Conservation (phyloP, 331 rosid species). For the Prunus yedoensis region DNA sequence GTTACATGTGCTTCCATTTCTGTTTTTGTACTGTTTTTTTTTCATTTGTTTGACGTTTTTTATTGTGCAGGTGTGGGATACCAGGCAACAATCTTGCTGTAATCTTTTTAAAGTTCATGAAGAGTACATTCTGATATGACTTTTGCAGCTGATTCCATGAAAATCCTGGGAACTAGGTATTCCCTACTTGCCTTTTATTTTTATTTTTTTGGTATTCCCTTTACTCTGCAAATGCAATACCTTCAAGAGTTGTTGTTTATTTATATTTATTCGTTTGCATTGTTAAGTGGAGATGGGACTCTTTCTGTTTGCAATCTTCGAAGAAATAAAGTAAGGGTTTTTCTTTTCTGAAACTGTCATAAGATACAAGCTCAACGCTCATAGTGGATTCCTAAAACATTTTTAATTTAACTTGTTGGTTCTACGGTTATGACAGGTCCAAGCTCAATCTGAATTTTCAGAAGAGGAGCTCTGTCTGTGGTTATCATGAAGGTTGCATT, state of each 20-base stretch:
- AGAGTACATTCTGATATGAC: slow-evolving; percentile 79
- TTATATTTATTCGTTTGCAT: slow-evolving; percentile 12
- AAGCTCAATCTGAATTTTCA: slow-evolving; percentile 83
- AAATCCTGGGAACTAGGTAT: slow-evolving; percentile 83
- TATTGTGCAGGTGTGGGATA: slow-evolving; percentile 75
- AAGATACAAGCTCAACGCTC: not conserved
- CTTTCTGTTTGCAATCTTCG: slow-evolving; percentile 91
- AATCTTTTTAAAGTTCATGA: slow-evolving; percentile 63
- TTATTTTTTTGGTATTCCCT: not conserved
- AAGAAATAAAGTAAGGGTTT: slow-evolving; percentile 62
- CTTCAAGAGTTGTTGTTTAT: not conserved
- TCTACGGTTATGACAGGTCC: slow-evolving; percentile 52
- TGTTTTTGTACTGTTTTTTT: not conserved
- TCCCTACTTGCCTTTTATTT: not conserved
- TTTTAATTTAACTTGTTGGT: slow-evolving; percentile 6
- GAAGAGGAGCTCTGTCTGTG: slow-evolving; percentile 88
- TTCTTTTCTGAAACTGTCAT: not conserved
- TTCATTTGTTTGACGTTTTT: not conserved
- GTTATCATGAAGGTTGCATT: slow-evolving; percentile 81
- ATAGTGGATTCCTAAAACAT: not conserved
- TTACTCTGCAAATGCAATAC: not conserved
- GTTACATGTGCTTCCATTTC: not conserved
- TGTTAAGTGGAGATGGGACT: slow-evolving; percentile 87
- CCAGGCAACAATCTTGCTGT: slow-evolving; percentile 80
- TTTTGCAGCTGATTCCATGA: slow-evolving; percentile 70